These are phyloP conservation scores for Akebia trifoliata DNA, from an alignment of 164 flowering plant genomes.

Conservation along the genomic window DNA sequence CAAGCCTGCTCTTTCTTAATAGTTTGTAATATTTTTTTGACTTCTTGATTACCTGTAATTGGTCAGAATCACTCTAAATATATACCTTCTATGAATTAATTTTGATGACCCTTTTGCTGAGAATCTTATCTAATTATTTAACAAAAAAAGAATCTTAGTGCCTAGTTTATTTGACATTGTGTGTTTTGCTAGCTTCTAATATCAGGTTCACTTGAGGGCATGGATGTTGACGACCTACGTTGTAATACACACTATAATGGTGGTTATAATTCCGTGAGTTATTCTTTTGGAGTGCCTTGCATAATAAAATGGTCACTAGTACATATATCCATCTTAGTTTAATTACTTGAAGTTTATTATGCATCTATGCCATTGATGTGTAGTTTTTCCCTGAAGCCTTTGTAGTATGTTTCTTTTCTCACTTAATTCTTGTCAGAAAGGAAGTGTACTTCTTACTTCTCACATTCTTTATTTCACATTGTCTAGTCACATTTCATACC, in stretches of 20 bases:
- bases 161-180: not conserved
- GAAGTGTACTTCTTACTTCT: too few relatives aligned
- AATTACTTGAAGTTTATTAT: not conserved
- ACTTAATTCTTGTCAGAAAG: not conserved
- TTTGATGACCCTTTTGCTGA: too few relatives aligned
- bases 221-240: conserved; percentile 80
- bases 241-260: conserved; percentile 67
- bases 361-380: not conserved
- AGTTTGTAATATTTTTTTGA: too few relatives aligned
- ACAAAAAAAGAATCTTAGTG: not conserved
- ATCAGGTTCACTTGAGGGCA: conserved; percentile 88
- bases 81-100: too few relatives aligned
- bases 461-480: too few relatives aligned
- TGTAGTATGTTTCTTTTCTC: not conserved
- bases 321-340: not conserved
- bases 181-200: conserved; percentile 59
- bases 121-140: too few relatives aligned
- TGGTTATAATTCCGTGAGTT: conserved; percentile 76
- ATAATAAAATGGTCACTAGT: not conserved
- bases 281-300: not conserved
- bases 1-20: too few relatives aligned
- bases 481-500: too few relatives aligned
- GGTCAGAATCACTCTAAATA: too few relatives aligned
- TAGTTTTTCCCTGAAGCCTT: not conserved
- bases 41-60: too few relatives aligned